A percentile compares a stretch with the other conserved stretches of the same genome.
These are phyloP conservation scores for Pythium biforme DNA, from an alignment of 352 stramenopile species.

Conservation along the genomic window DNA sequence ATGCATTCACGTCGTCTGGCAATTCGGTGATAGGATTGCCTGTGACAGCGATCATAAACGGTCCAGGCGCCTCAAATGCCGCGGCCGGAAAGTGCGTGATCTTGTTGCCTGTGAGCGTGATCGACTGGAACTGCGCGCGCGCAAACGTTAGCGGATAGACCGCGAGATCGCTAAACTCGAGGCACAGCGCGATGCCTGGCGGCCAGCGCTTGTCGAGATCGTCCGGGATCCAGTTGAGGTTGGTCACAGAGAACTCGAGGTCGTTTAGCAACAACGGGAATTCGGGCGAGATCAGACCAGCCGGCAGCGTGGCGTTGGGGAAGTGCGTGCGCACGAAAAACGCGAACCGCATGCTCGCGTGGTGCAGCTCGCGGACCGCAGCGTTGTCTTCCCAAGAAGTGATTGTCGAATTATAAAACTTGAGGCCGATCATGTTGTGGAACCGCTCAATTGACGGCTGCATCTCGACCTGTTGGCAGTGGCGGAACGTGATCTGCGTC, in stretches of 20 bases:
- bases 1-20: neutral
- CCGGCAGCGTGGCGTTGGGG: constrained; percentile 29
- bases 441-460: constrained; percentile 29
- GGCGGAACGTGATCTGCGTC: constrained; percentile 33
- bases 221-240: constrained; percentile 32
- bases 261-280: constrained; percentile 36
- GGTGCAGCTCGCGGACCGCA: constrained; percentile 25
- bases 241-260: constrained; percentile 42
- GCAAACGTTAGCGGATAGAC: constrained; percentile 9
- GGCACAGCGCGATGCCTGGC: neutral
- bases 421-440: constrained; percentile 27
- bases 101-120: constrained; percentile 11
- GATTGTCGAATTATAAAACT: constrained; percentile 45
- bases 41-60: neutral
- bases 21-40: constrained; percentile 2
- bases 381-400: constrained; percentile 26
- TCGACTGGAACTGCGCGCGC: neutral
- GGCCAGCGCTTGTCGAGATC: constrained; percentile 37
- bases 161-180: constrained; percentile 17
- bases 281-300: constrained; percentile 32
- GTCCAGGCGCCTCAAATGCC: neutral
- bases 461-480: constrained; percentile 35
- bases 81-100: neutral
- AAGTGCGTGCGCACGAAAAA: constrained; percentile 40
- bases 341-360: constrained; percentile 30